Base-by-base conservation (phyloP, 192 early-diverging fungal species). In the Helicostylum pulchrum region DNA sequence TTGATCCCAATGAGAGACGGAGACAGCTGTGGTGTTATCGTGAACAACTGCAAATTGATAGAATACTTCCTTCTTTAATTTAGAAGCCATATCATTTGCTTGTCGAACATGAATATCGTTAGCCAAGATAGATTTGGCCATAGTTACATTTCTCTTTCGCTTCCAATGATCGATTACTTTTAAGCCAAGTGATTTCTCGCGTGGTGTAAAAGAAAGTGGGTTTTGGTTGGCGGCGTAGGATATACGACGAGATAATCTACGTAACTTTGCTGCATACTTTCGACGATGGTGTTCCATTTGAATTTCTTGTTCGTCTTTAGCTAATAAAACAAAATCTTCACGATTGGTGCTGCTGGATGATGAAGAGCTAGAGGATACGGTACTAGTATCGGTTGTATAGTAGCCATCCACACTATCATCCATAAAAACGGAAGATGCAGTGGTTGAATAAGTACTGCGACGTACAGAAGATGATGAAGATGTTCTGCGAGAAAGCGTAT, bases 21-120 rank as follows among this genome's bases (percentile, higher is more conserved):
- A 69, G 32, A 77, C 73, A 14, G 68, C 70, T 12, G 71, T 69
- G 0, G 68, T 68, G 36, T 80, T 80, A 31, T 83, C 85, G 17
- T 88, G 84, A 23, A 92, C 64, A 11, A 94, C 80, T 7, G 85
- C 84, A 61, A 94, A 87, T 65, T 95, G 92, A 76, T 92, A 97
- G 2, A 87, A 73, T 7, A 91, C 88, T 23, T 87, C 71, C 47
- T 90, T 92, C 4, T 75, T 78, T 23, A 93, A 79, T 69, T 95
- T 92, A 34, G 85, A 80, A 68, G 88, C 80, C 31, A 93, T 89
- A 6, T 92, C 80, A 65, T 96, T 97, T 44, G 92, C 95, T 61
- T 95, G 91, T 67, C 95, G 92, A 45, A 97, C 69, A 10, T 85
- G 66, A 2, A 80, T 75, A 0, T 82, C 83, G 54, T 89, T 86